A percentile compares a stretch with the other conserved stretches of the same genome.
Evolutionary conservation across 345 rosid species (phyloP).

Genomic region (Acer saccharum): DNA sequence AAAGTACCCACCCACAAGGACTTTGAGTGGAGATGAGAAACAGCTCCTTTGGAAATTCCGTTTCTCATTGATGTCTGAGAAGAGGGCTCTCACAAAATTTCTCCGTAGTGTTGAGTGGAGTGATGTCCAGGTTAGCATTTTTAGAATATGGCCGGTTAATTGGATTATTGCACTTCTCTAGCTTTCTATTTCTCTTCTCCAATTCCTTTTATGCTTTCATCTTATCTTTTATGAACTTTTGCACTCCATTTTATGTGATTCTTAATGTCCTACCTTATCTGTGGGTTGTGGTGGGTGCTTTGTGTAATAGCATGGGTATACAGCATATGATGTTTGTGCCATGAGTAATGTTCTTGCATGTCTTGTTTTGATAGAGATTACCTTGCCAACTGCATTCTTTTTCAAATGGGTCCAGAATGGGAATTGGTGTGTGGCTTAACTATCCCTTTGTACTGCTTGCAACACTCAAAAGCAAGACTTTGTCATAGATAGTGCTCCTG

Average conservation of each 20-base stretch:
- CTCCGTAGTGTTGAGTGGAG: conserved; percentile 97
- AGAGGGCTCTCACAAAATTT: conserved; percentile 96
- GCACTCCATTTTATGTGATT: not conserved
- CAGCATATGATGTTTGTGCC: not conserved
- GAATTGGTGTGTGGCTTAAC: not conserved
- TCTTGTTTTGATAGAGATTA: not conserved
- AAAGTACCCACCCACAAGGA: conserved; percentile 89
- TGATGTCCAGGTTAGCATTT: conserved; percentile 79
- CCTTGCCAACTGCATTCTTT: not conserved
- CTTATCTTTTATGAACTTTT: not conserved
- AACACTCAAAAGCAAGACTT: not conserved
- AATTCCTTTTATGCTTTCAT: not conserved
- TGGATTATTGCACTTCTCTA: not conserved
- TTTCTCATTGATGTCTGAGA: conserved; percentile 91
- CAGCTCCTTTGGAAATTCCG: conserved; percentile 98
- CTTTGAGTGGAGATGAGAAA: conserved; percentile 94
- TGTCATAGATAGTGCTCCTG: not conserved
- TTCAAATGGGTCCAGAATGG: not conserved
- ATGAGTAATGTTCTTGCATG: not conserved
- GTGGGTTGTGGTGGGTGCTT: conserved; percentile 3
- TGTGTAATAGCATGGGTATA: not conserved
- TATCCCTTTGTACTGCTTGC: not conserved
- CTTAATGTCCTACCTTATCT: not conserved
- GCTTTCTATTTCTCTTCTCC: not conserved
- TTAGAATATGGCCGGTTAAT: not conserved